phyloP scores from a whole-genome alignment of 2,329 filamentous ascomycete genomes.

The Boeremia exigua region DNA sequence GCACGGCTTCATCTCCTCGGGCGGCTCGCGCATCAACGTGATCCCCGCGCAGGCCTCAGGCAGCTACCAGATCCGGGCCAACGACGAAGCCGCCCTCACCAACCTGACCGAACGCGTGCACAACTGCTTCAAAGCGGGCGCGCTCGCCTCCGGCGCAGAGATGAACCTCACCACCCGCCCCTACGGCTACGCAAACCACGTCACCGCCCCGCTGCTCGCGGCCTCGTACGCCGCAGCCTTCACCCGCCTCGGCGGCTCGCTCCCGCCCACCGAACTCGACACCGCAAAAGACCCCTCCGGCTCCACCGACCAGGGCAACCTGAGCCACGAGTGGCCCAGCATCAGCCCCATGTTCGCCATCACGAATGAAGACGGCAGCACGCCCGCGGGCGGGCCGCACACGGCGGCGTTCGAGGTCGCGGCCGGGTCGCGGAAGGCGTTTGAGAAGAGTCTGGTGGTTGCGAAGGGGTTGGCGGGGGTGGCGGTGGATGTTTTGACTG shows the following conservation, averaged over 20 bases:
- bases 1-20: conserved; percentile 23
- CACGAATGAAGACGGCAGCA: conserved; percentile 18
- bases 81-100: conserved; percentile 13
- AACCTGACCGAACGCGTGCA: conserved; percentile 15
- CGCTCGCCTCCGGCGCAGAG: conserved; percentile 14
- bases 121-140: conserved; percentile 22
- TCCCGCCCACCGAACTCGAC: conserved; percentile 1
- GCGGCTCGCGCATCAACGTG: conserved; percentile 19
- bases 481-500: conserved; percentile 19
- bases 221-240: conserved; percentile 13
- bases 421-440: conserved; percentile 15
- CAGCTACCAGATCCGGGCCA: conserved; percentile 19
- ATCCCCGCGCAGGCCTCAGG: conserved; percentile 12
- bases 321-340: conserved; percentile 22
- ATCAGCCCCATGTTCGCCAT: conserved; percentile 27
- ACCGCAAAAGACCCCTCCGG: conserved; percentile 13
- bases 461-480: conserved; percentile 22
- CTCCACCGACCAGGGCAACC: conserved; percentile 25
- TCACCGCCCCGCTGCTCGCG: conserved; percentile 20
- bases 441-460: conserved; percentile 21
- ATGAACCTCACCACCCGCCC: conserved; percentile 21
- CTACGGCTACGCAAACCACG: conserved; percentile 20
- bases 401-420: conserved; percentile 22
- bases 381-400: conserved; percentile 19
- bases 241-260: neutral